phyloP scores from a whole-genome alignment of 306 rosid species.

The Ormosia emarginata region DNA sequence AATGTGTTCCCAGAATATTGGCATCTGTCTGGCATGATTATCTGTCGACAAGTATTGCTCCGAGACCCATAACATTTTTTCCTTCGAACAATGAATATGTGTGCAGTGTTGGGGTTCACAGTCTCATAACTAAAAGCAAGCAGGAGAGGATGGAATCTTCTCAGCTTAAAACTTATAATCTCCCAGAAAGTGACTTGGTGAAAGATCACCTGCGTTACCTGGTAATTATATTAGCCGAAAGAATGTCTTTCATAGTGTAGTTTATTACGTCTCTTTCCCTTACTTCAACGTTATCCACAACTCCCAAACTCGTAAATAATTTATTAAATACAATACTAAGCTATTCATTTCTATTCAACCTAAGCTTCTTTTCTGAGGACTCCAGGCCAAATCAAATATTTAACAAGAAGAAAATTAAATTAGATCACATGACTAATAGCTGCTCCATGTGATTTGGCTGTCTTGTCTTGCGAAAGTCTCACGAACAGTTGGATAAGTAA shows the following conservation, averaged over 20 bases:
- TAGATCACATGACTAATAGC: neutral
- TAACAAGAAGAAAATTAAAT: neutral
- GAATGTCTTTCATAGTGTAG: neutral
- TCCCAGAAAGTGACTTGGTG: constrained; percentile 75
- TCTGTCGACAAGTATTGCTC: neutral
- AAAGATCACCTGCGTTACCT: constrained; percentile 92
- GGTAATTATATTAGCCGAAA: constrained; percentile 45
- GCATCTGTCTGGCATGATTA: neutral
- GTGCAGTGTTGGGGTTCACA: constrained; percentile 76
- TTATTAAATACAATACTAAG: neutral
- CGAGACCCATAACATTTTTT: neutral
- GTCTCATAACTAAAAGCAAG: constrained; percentile 61
- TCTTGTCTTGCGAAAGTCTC: neutral
- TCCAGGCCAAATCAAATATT: neutral
- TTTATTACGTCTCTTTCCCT: neutral
- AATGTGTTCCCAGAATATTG: neutral
- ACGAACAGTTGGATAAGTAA: neutral
- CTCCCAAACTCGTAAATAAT: neutral
- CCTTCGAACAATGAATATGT: constrained; percentile 14
- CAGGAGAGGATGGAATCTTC: constrained; percentile 57
- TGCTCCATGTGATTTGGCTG: neutral
- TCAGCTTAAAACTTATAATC: constrained; percentile 61
- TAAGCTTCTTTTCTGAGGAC: neutral
- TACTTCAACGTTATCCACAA: neutral
- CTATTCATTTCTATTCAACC: neutral